Evolutionary conservation across 352 stramenopile species (phyloP).

Genomic region (Globisporangium paddicum): DNA sequence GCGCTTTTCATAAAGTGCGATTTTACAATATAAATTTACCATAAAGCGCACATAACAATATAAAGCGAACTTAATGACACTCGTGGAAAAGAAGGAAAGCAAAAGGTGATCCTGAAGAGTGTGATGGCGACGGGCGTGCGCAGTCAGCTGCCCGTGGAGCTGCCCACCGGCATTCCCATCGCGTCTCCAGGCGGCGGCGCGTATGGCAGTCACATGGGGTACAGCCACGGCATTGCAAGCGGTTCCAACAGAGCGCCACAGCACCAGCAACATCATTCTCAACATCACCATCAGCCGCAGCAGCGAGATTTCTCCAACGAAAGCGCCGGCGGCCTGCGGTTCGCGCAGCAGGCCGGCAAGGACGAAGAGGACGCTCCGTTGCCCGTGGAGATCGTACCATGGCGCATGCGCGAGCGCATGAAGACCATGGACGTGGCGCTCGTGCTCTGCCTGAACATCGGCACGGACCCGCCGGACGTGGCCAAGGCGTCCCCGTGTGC

Average conservation of each 20-base stretch:
- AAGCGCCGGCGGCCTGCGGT: conserved; percentile 57
- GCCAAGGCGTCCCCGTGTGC: conserved; percentile 95
- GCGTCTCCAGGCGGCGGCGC: conserved; percentile 1
- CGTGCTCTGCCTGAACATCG: conserved; percentile 97
- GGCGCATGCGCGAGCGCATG: conserved; percentile 86
- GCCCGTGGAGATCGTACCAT: conserved; percentile 57
- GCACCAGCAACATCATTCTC: too few species aligned
- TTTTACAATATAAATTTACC: neutral
- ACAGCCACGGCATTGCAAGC: neutral
- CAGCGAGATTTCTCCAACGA: conserved; percentile 8
- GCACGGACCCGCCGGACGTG: conserved; percentile 97
- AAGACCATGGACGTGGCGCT: conserved; percentile 94
- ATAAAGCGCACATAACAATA: neutral
- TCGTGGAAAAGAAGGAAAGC: neutral
- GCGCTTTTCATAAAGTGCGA: neutral
- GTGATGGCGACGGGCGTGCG: conserved; percentile 5
- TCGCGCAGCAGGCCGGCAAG: conserved; percentile 42
- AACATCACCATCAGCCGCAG: neutral
- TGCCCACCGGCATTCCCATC: conserved; percentile 1
- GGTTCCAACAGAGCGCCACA: neutral
- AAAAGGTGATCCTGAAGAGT: neutral
- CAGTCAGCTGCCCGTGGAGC: conserved; percentile 10
- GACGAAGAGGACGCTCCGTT: conserved; percentile 20
- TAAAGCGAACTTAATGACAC: neutral
- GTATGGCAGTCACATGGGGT: conserved; percentile 2